Percentiles rank a stretch among this genome's conserved stretches.
phyloP scores from a whole-genome alignment of 2,329 filamentous ascomycete species.

The Trichoderma atrobrunneum region DNA sequence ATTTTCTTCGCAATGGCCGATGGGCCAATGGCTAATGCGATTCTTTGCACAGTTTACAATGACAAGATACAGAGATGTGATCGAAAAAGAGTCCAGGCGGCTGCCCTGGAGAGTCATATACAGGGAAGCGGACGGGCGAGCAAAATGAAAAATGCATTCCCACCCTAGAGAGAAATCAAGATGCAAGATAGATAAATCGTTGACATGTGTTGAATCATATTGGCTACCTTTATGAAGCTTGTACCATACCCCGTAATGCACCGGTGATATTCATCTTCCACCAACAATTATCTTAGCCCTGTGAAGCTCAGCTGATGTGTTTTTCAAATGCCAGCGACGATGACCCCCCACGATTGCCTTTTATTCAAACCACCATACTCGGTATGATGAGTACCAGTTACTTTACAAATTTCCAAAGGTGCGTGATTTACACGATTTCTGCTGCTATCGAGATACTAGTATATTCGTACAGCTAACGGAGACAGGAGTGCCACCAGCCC shows the following conservation, averaged over 20 bases:
- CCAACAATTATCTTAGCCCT: background rate
- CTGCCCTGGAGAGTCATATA: background rate
- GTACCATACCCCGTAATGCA: background rate
- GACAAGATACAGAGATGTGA: background rate
- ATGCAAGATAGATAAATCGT: background rate
- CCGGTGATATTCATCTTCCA: background rate
- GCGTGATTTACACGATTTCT: background rate
- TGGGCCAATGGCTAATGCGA: background rate
- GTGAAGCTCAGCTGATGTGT: background rate
- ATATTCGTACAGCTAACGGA: background rate
- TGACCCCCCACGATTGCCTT: background rate
- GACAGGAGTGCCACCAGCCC: background rate
- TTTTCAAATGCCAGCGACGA: background rate
- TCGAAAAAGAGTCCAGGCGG: background rate
- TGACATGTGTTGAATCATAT: background rate
- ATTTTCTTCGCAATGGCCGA: background rate
- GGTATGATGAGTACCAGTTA: background rate
- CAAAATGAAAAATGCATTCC: background rate
- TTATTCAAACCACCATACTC: background rate
- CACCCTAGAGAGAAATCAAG: background rate
- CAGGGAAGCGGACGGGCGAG: background rate
- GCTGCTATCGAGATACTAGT: background rate
- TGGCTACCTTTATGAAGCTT: background rate
- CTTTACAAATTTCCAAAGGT: background rate
- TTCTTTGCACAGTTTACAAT: background rate